These are phyloP conservation scores for Lolium multiflorum DNA, from an alignment of 176 grass and related monocot genomes.

Conservation along the genomic window DNA sequence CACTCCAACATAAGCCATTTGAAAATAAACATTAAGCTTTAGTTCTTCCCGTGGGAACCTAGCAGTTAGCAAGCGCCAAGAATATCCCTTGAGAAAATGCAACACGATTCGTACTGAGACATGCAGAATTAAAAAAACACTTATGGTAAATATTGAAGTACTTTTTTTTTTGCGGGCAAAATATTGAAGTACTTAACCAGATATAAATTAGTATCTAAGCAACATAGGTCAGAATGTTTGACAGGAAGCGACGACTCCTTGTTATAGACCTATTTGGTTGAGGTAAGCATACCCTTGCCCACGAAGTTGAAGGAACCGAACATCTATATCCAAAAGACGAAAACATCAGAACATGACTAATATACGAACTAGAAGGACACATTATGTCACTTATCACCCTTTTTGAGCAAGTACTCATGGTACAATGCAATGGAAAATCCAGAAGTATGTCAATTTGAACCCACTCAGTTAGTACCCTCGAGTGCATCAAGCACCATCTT, in stretches of 20 bases:
- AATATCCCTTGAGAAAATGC: not conserved
- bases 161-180: no score
- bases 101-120: slow-evolving; percentile 20
- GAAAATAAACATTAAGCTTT: not conserved
- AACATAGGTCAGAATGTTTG: slow-evolving; percentile 34
- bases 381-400: not conserved
- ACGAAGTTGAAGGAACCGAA: slow-evolving; percentile 28
- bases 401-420: slow-evolving; percentile 30
- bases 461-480: slow-evolving; percentile 42
- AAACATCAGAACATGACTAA: slow-evolving; percentile 31
- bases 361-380: not conserved
- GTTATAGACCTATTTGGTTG: slow-evolving; percentile 29
- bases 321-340: slow-evolving; percentile 34
- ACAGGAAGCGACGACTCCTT: not conserved
- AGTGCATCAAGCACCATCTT: slow-evolving; percentile 67
- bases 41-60: not conserved
- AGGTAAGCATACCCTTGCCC: slow-evolving; percentile 19
- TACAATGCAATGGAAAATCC: slow-evolving; percentile 6
- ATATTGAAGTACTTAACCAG: not conserved
- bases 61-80: slow-evolving; percentile 22
- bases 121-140: not conserved
- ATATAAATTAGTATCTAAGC: slow-evolving; percentile 39
- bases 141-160: not conserved
- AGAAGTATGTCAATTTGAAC: slow-evolving; percentile 12
- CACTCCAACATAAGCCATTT: slow-evolving; percentile 8